Conservation (phyloP, 805 yeast species). For the Saccharomycopsis malanga region DNA sequence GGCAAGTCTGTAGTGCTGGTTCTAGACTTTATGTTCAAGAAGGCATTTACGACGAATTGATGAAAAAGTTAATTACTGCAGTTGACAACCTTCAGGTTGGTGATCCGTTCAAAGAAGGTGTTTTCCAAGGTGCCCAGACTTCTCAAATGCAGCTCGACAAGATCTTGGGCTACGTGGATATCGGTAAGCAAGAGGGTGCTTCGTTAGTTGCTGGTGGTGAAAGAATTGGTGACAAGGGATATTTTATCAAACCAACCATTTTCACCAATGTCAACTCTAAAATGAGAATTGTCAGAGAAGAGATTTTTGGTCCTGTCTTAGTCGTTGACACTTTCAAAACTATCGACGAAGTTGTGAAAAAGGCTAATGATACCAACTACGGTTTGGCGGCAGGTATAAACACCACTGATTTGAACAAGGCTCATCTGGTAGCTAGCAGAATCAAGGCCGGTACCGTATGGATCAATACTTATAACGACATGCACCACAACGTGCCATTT, state of each 20-base stretch:
- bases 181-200: conserved; percentile 82
- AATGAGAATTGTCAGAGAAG: conserved; percentile 66
- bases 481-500: conserved; percentile 82
- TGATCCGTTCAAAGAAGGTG: conserved; percentile 70
- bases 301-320: conserved; percentile 89
- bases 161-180: conserved; percentile 67
- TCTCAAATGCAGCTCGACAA: conserved; percentile 72
- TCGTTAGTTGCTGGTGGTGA: conserved; percentile 63
- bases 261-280: conserved; percentile 61
- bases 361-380: conserved; percentile 75
- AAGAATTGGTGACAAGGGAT: conserved; percentile 54
- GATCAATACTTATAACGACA: conserved; percentile 84
- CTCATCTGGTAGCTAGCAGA: conserved; percentile 65
- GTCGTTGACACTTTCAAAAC: conserved; percentile 73
- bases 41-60: conserved; percentile 67
- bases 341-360: conserved; percentile 68
- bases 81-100: conserved; percentile 62
- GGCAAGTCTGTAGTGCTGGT: conserved; percentile 94
- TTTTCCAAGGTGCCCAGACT: conserved; percentile 88
- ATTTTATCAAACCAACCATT: conserved; percentile 64
- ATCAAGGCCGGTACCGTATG: conserved; percentile 86
- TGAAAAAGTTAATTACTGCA: conserved; percentile 49
- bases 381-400: conserved; percentile 93
- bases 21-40: conserved; percentile 88
- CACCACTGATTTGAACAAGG: conserved; percentile 66